Evolutionary conservation across 2,329 filamentous ascomycete species (phyloP), one percentile per base, ranked within the genome.

Genomic region (Decorospora gaudefroyi): DNA sequence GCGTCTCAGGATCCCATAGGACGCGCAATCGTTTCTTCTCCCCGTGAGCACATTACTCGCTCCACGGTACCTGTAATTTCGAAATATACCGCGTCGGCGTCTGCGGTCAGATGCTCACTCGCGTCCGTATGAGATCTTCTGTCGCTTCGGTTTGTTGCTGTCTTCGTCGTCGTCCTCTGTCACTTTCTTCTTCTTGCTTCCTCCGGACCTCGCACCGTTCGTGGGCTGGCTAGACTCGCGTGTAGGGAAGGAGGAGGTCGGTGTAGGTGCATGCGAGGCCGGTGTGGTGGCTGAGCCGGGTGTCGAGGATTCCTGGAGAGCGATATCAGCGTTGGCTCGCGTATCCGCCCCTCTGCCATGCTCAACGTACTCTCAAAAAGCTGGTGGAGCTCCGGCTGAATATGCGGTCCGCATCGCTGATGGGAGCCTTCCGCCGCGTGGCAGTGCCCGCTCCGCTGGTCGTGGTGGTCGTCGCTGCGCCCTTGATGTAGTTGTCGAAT

Each of bases 401-500:
- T 41, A 92, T 85, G 52, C 87, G 78, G 65, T 90, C 87, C 57
- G 81, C 79, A 38, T 91, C 88, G 49, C 78, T 78, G 34, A 86
- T 75, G 4, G 81, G 80, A 16, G 80, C 74, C 48, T 74, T 78
- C 68, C 87, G 82, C 62, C 84, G 81, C 64, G 86, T 69, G 47
- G 56, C 63, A 23, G 63, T 71, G 42, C 65, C 71, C 31, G 60
- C 59, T 18, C 70, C 72, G 40, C 66, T 61, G 4, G 69, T 65
- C 3, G 74, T 77, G 55, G 82, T 78, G 8, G 84, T 79, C 1
- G 78, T 76, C n/a, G 83, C 81, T 6, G 82, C 64, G 41, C 89
- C 91, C 72, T 99, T 99, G 77, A 96, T 95, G 74, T 97, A 99
- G 68, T 90, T 95, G 71, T 99, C 93, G 71, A 99, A 99, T 15